phyloP scores from a whole-genome alignment of 768 basidiomycete species.

The Amanita pseudoporphyria region DNA sequence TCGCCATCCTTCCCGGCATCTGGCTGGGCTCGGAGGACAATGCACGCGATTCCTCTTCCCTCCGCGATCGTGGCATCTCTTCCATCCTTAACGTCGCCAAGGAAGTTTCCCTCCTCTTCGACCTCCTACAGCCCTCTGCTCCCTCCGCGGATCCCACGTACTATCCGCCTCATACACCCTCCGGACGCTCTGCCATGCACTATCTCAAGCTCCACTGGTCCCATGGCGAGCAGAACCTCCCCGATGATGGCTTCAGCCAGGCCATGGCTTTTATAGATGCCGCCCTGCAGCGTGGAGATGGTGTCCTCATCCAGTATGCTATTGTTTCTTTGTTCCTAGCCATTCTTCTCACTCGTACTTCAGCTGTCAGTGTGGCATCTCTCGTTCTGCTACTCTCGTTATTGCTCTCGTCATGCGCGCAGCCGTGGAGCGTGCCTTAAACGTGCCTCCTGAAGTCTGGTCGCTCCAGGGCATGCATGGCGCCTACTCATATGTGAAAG shows the following conservation, averaged over 20 bases:
- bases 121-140: conserved; percentile 40
- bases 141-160: conserved; percentile 57
- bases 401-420: conserved; percentile 93
- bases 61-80: conserved; percentile 63
- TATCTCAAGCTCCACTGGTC: conserved; percentile 91
- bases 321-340: conserved; percentile 11
- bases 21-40: conserved; percentile 94
- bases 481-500: conserved; percentile 83
- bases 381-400: conserved; percentile 80
- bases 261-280: conserved; percentile 80
- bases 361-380: conserved; percentile 92
- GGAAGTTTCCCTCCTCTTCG: conserved; percentile 73
- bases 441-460: conserved; percentile 68
- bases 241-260: conserved; percentile 63
- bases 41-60: conserved; percentile 68
- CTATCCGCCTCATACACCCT: conserved; percentile 55
- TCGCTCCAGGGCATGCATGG: conserved; percentile 81
- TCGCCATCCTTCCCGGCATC: conserved; percentile 76
- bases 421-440: conserved; percentile 57
- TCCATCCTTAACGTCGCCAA: conserved; percentile 90
- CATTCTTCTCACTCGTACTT: conserved; percentile 13
- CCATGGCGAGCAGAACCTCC: conserved; percentile 87
- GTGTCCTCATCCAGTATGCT: conserved; percentile 76
- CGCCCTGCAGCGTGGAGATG: conserved; percentile 64
- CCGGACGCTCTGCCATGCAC: conserved; percentile 70